Evolutionary conservation across 768 basidiomycete species (phyloP).

Genomic region (Boletus patriciae): DNA sequence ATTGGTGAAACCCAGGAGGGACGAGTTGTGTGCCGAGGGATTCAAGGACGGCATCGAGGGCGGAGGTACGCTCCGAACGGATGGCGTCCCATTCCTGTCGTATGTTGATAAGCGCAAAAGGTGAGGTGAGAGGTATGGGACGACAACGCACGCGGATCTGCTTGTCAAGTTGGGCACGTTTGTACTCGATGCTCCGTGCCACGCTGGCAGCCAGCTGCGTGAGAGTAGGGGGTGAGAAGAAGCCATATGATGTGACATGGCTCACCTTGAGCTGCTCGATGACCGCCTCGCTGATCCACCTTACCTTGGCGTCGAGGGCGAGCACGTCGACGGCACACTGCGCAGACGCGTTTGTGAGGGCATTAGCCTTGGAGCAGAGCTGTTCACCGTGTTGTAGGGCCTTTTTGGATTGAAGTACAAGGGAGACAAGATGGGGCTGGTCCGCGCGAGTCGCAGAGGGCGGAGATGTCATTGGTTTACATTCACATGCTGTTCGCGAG

Average conservation of each 20-base stretch:
- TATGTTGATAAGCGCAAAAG: neutral
- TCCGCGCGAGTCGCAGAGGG: slow-evolving; percentile 27
- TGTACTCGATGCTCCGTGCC: slow-evolving; percentile 73
- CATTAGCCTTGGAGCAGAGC: slow-evolving; percentile 67
- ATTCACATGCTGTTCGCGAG: too few relatives aligned
- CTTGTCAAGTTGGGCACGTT: slow-evolving; percentile 57
- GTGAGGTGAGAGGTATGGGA: neutral
- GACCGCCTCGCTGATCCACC: slow-evolving; percentile 74
- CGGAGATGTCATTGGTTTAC: slow-evolving; percentile 19
- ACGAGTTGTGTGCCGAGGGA: slow-evolving; percentile 70
- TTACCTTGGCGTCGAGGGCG: slow-evolving; percentile 75
- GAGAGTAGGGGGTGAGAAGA: neutral
- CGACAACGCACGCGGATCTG: slow-evolving; percentile 55
- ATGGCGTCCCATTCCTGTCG: slow-evolving; percentile 69
- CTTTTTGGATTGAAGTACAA: slow-evolving; percentile 80
- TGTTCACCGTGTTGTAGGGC: slow-evolving; percentile 77
- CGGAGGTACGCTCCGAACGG: slow-evolving; percentile 57
- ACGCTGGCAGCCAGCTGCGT: slow-evolving; percentile 67
- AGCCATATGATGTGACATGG: neutral
- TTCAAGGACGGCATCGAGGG: slow-evolving; percentile 70
- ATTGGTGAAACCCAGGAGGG: slow-evolving; percentile 74
- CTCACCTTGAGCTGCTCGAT: slow-evolving; percentile 73
- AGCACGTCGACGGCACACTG: slow-evolving; percentile 69
- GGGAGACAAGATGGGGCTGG: slow-evolving; percentile 67
- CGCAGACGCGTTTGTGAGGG: slow-evolving; percentile 62